Evolutionary conservation across 1,284 basidiomycete species (phyloP).

Genomic region (Meripilus lineatus): DNA sequence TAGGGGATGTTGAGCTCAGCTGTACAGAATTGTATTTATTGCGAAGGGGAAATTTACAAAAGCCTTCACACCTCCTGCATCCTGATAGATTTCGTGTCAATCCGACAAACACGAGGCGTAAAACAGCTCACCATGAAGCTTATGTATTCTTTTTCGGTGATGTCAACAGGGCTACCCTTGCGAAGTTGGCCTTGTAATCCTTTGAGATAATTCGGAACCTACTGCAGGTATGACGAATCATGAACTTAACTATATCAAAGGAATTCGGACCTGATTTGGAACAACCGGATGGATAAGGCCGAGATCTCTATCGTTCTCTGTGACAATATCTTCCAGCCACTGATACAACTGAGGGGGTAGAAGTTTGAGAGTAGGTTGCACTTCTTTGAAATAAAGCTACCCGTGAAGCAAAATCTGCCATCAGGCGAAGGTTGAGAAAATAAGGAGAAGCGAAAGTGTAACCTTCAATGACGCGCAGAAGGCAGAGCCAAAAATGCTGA

Average conservation of each 20-base stretch:
- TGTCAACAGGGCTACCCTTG: slow-evolving; percentile 26
- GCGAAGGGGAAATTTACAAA: neutral
- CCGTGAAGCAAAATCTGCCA: too few species aligned
- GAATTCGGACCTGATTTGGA: slow-evolving; percentile 25
- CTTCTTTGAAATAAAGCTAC: slow-evolving; percentile 35
- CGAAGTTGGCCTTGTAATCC: slow-evolving; percentile 31
- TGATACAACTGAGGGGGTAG: slow-evolving; percentile 30
- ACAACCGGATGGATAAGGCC: slow-evolving; percentile 36
- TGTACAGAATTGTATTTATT: slow-evolving; percentile 6
- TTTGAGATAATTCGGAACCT: slow-evolving; percentile 38
- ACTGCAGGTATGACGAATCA: slow-evolving; percentile 1
- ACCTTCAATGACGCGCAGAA: slow-evolving; percentile 38
- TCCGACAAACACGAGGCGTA: too few species aligned
- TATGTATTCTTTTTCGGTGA: slow-evolving; percentile 31
- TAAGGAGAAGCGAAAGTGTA: slow-evolving; percentile 4
- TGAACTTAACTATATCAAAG: neutral
- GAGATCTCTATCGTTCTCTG: slow-evolving; percentile 30
- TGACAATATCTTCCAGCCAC: slow-evolving; percentile 30
- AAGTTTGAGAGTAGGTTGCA: slow-evolving; percentile 30
- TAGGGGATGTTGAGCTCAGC: slow-evolving; percentile 38
- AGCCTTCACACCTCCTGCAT: slow-evolving; percentile 10
- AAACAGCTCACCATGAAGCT: slow-evolving; percentile 34
- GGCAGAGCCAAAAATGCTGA: slow-evolving; percentile 36
- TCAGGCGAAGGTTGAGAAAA: neutral
- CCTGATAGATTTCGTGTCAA: too few species aligned